phyloP scores from a whole-genome alignment of 2,329 filamentous ascomycete species.

The Alternaria postmessia region DNA sequence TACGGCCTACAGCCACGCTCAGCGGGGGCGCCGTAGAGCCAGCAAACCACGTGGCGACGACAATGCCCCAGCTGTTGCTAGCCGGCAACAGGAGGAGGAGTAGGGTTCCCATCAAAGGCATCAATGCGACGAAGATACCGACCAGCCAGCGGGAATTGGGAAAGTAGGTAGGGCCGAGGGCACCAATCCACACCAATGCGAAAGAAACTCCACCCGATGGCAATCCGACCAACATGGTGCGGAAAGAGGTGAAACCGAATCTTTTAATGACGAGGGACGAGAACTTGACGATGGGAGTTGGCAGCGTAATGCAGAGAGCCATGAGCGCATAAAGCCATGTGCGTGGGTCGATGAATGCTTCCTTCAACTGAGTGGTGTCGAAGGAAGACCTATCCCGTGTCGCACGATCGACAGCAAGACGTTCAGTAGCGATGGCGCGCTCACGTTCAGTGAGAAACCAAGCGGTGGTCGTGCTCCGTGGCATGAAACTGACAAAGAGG shows the following conservation, averaged over 20 bases:
- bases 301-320: neutral
- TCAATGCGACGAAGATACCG: no score
- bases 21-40: slow-evolving; percentile 55
- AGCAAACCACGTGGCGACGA: slow-evolving; percentile 59
- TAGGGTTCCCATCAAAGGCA: no score
- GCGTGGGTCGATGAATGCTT: slow-evolving; percentile 49
- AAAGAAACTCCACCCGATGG: slow-evolving; percentile 61
- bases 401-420: no score
- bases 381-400: no score
- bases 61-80: slow-evolving; percentile 37
- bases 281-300: slow-evolving; percentile 44
- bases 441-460: no score
- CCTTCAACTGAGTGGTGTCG: no score
- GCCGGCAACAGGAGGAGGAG: no score
- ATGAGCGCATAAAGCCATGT: slow-evolving; percentile 24
- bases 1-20: slow-evolving; percentile 51
- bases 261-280: slow-evolving; percentile 59
- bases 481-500: no score
- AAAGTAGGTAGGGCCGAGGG: slow-evolving; percentile 50
- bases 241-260: slow-evolving; percentile 43
- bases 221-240: slow-evolving; percentile 59
- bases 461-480: no score
- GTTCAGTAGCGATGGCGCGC: no score
- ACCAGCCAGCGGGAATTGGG: slow-evolving; percentile 50
- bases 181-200: slow-evolving; percentile 57